Base-by-base conservation (phyloP, 495 filamentous ascomycete species). In the Choiromyces venosus region DNA sequence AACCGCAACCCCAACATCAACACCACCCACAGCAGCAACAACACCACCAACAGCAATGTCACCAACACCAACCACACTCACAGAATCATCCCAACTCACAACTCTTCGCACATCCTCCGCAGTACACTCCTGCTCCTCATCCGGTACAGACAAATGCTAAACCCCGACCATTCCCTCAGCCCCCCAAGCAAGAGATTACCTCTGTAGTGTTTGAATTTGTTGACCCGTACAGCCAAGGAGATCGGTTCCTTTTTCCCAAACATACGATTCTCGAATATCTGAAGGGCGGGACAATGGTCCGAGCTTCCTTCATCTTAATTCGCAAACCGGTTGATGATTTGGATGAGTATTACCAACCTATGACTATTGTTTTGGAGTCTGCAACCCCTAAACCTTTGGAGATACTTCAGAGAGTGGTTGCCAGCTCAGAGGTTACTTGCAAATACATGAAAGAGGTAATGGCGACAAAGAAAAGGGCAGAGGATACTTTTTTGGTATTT, bases 241-340 rank as follows among this genome's bases (percentile, higher is more conserved):
- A 97, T 80, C 89, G 94, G 29, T 98, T 93, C 80, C 82, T 94
- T 29, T 95, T 99, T 79, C 95, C 95, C 0, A 93, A 92, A 81
- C 87, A 92, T 79, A 90, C 90, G 71, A 91, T 98, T 65, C 83
- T 98, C 10, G 94, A 99, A 80, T 91, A 86, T 68, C 81, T 85
- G 35, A 81, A 79, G 37, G 79, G 82, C 56, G 83, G 82, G 44
- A 82, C 84, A 71, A 84, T 87, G 73, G 85, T 88, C 29, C 84
- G 87, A 71, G 88, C 88, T 38, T 90, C 88, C 1, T 92, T 92
- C 80, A 82, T 92, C 37, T 85, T 91, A 52, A 88, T 90, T 8
- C 87, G 87, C 46, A 87, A 85, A 74, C 75, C 78, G 6, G 70
- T 78, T n/a, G 79, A 85, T 85, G 29, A 85, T 70, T 72, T 86